phyloP scores from a whole-genome alignment of 495 filamentous ascomycete species.

The Aspergillus affinis region DNA sequence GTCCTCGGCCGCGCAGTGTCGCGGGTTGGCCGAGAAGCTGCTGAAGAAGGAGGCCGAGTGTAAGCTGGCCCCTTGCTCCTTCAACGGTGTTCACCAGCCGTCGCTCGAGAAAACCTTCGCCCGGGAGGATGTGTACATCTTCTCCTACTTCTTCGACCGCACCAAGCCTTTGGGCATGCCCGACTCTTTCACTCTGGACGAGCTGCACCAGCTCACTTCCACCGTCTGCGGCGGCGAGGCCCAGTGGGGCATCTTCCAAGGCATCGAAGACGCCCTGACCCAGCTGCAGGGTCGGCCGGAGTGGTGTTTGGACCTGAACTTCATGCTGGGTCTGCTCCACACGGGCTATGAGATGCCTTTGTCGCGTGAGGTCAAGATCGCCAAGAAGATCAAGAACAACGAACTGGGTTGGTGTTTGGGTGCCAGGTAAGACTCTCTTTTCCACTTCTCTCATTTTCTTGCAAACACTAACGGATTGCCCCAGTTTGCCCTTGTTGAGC shows the following conservation, averaged over 20 bases:
- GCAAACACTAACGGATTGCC: slow-evolving; percentile 30
- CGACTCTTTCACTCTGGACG: slow-evolving; percentile 83
- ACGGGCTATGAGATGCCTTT: slow-evolving; percentile 98
- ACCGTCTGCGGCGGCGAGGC: slow-evolving; percentile 80
- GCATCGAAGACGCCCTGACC: slow-evolving; percentile 65
- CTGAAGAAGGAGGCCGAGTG: slow-evolving; percentile 84
- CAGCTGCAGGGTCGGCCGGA: slow-evolving; percentile 81
- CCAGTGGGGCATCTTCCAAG: slow-evolving; percentile 75
- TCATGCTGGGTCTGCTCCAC: slow-evolving; percentile 88
- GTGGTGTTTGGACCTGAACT: slow-evolving; percentile 91
- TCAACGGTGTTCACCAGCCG: slow-evolving; percentile 95
- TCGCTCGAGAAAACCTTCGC: slow-evolving; percentile 90
- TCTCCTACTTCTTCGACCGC: slow-evolving; percentile 97
- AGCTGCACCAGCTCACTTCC: slow-evolving; percentile 78
- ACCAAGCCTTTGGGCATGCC: slow-evolving; percentile 91
- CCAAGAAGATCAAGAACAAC: slow-evolving; percentile 97
- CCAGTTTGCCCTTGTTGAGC: slow-evolving; percentile 70
- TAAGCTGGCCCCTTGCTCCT: slow-evolving; percentile 85
- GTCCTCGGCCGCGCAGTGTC: slow-evolving; percentile 80
- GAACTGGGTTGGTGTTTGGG: slow-evolving; percentile 98
- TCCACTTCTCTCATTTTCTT: not conserved
- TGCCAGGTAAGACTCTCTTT: slow-evolving; percentile 67
- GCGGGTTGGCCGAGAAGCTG: slow-evolving; percentile 83
- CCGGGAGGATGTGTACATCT: slow-evolving; percentile 89
- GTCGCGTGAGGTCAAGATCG: slow-evolving; percentile 91